phyloP scores from a whole-genome alignment of 192 early-diverging fungal species.

The Backusella sp. region DNA sequence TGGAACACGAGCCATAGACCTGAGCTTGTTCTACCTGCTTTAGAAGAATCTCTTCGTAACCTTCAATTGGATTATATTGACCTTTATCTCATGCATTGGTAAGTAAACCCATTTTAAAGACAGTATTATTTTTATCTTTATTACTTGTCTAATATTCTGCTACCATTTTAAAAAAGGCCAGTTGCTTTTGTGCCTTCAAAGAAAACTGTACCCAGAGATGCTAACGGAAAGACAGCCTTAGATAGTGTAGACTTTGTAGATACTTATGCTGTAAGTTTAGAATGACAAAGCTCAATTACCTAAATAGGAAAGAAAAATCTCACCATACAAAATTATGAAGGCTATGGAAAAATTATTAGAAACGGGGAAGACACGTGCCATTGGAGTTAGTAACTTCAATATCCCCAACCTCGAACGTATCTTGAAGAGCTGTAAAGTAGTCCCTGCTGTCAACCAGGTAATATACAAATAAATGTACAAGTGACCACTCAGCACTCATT shows the following conservation, averaged over 20 bases:
- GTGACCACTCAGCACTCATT: background rate
- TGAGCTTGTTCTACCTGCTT: slow-evolving; percentile 58
- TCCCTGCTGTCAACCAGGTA: slow-evolving; percentile 66
- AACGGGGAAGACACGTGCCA: slow-evolving; percentile 49
- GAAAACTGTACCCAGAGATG: slow-evolving; percentile 21
- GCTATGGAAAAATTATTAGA: slow-evolving; percentile 50
- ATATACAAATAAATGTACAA: slow-evolving; percentile 1
- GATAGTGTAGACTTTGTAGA: slow-evolving; percentile 42
- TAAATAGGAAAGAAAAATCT: slow-evolving; percentile 3
- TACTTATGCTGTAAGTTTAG: slow-evolving; percentile 46
- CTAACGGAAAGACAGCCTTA: slow-evolving; percentile 29
- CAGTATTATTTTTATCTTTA: background rate
- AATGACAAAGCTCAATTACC: slow-evolving; percentile 11
- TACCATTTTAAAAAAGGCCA: slow-evolving; percentile 17
- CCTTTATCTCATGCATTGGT: slow-evolving; percentile 61
- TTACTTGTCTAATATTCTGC: background rate
- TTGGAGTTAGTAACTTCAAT: slow-evolving; percentile 72
- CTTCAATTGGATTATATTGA: slow-evolving; percentile 79
- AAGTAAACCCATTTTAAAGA: background rate
- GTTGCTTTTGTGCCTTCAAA: slow-evolving; percentile 28
- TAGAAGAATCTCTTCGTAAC: slow-evolving; percentile 65
- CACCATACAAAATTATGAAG: slow-evolving; percentile 6
- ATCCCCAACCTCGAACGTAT: slow-evolving; percentile 55
- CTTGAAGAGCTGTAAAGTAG: slow-evolving; percentile 40
- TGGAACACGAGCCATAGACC: slow-evolving; percentile 56